These are phyloP conservation scores for Dentipellis sp. DNA, from an alignment of 768 basidiomycete species.

Conservation along the genomic window DNA sequence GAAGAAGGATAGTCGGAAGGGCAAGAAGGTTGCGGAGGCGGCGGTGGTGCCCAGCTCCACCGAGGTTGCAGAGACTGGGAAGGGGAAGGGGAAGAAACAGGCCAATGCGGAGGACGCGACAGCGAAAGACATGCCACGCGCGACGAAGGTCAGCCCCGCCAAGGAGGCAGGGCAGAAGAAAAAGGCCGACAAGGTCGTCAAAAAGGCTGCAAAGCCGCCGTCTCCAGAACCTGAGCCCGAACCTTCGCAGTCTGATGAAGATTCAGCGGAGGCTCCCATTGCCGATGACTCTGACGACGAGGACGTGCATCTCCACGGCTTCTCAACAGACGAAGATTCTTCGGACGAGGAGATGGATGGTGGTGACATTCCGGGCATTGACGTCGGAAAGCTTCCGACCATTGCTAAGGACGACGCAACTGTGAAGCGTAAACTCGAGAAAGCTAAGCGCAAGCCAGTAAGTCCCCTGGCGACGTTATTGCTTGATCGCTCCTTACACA, in stretches of 20 bases:
- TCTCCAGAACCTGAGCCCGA: neutral
- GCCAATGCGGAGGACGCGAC: neutral
- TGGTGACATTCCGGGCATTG: conserved; percentile 43
- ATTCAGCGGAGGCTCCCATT: conserved; percentile 20
- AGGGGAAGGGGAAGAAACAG: neutral
- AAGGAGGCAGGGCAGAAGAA: neutral
- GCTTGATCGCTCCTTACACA: neutral
- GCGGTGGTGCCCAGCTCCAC: too few species aligned
- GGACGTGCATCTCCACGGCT: conserved; percentile 50
- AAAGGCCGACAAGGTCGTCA: neutral
- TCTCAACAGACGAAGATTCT: conserved; percentile 67
- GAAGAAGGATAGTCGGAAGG: too few species aligned
- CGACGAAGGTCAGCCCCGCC: neutral
- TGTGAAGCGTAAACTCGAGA: conserved; percentile 50
- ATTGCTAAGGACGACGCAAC: conserved; percentile 81
- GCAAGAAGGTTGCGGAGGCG: too few species aligned
- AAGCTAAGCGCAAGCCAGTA: conserved; percentile 57
- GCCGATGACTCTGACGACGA: conserved; percentile 18
- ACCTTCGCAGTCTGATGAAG: neutral
- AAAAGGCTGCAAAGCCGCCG: conserved; percentile 6
- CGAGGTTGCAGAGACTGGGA: too few species aligned
- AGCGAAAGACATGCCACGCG: neutral
- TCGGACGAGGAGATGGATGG: conserved; percentile 70
- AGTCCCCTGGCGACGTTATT: conserved; percentile 20
- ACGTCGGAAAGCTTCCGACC: conserved; percentile 71